phyloP scores from a whole-genome alignment of 305 asterid species.

The Fraxinus sp. region DNA sequence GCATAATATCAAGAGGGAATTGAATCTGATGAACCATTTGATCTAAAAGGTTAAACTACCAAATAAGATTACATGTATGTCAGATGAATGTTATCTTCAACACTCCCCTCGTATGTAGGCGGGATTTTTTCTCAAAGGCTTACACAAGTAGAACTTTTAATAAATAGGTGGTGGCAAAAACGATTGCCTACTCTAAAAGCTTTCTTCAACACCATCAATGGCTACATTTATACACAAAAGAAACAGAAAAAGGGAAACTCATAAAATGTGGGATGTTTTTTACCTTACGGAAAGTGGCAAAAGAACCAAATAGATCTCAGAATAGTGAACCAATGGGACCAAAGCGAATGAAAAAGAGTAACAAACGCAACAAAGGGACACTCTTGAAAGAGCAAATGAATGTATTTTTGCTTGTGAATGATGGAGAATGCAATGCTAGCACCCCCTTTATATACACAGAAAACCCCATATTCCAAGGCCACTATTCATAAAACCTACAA shows the following conservation, averaged over 20 bases:
- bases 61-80: neutral
- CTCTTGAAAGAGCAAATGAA: conserved; percentile 28
- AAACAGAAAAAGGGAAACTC: neutral
- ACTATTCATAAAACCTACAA: conserved; percentile 24
- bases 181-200: neutral
- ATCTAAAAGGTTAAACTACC: neutral
- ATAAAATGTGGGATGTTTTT: neutral
- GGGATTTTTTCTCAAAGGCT: neutral
- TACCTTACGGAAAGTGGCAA: conserved; percentile 28
- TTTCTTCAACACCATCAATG: neutral
- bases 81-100: neutral
- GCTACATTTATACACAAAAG: neutral
- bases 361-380: conserved; percentile 22
- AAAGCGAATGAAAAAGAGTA: conserved; percentile 14
- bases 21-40: neutral
- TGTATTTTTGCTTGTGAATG: conserved; percentile 31
- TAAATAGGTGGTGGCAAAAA: neutral
- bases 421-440: conserved; percentile 33
- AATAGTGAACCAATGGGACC: conserved; percentile 4
- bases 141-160: neutral
- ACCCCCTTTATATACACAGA: conserved; percentile 32
- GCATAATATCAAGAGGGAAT: neutral
- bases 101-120: neutral
- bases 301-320: conserved; percentile 24
- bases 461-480: conserved; percentile 31